phyloP scores from a whole-genome alignment of 805 yeast species.

The Lipomyces sp. region DNA sequence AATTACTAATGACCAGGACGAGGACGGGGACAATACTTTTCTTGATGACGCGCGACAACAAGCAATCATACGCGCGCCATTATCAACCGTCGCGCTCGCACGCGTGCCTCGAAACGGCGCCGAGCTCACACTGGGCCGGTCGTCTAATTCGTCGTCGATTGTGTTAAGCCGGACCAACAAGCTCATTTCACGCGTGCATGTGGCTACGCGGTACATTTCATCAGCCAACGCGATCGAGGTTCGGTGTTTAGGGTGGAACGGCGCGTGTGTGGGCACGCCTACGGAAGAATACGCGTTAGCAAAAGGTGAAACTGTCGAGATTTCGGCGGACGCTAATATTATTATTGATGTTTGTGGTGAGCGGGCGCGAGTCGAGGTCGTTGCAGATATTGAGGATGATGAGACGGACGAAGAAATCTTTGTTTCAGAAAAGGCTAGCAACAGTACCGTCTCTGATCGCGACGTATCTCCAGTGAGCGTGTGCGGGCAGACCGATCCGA shows the following conservation, averaged over 20 bases:
- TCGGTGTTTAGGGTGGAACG: constrained; percentile 82
- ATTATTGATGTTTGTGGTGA: constrained; percentile 75
- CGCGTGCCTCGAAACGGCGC: constrained; percentile 51
- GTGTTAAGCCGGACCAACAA: constrained; percentile 55
- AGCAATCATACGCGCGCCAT: constrained; percentile 45
- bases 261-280: constrained; percentile 67
- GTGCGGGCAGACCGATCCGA: not conserved
- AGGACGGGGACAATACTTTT: not conserved
- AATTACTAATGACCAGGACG: constrained; percentile 2
- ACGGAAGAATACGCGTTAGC: constrained; percentile 56
- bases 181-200: constrained; percentile 70
- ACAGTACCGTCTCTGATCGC: not conserved
- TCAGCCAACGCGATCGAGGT: constrained; percentile 53
- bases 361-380: constrained; percentile 56
- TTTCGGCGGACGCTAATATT: constrained; percentile 68
- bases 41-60: not conserved
- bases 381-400: constrained; percentile 54
- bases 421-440: constrained; percentile 6
- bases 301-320: constrained; percentile 63
- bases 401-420: constrained; percentile 49
- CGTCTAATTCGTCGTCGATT: constrained; percentile 63
- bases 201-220: constrained; percentile 54
- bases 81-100: constrained; percentile 47
- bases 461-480: not conserved
- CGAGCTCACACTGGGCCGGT: constrained; percentile 64